Percentiles rank a stretch among this genome's conserved stretches.
phyloP scores from a whole-genome alignment of 495 filamentous ascomycete genomes.

The Viridothelium virens region DNA sequence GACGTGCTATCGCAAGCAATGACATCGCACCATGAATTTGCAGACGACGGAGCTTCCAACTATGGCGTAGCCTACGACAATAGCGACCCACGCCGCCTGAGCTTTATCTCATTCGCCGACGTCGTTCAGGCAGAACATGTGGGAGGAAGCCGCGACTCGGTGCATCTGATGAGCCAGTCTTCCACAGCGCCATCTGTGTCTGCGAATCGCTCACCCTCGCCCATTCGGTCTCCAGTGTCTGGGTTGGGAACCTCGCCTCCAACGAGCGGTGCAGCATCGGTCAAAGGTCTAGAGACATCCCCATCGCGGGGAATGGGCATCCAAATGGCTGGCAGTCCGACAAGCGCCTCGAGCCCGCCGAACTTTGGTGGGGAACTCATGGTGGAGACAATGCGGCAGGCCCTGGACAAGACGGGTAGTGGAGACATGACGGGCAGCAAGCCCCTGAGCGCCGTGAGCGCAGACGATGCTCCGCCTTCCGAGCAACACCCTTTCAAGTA shows the following conservation, averaged over 20 bases:
- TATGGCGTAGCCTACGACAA: slow-evolving; percentile 61
- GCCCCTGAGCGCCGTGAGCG: slow-evolving; percentile 50
- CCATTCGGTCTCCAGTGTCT: slow-evolving; percentile 54
- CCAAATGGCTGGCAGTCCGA: slow-evolving; percentile 40
- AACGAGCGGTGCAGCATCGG: slow-evolving; percentile 56
- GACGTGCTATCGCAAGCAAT: not conserved
- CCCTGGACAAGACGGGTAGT: slow-evolving; percentile 70
- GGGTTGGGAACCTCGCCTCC: slow-evolving; percentile 51
- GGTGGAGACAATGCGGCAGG: slow-evolving; percentile 87
- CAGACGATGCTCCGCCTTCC: slow-evolving; percentile 32
- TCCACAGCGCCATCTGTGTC: slow-evolving; percentile 32
- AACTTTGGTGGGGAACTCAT: slow-evolving; percentile 57
- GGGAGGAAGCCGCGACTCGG: slow-evolving; percentile 51
- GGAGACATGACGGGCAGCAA: slow-evolving; percentile 61
- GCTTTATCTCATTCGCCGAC: slow-evolving; percentile 91
- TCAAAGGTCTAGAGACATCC: slow-evolving; percentile 58
- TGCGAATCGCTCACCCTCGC: slow-evolving; percentile 63
- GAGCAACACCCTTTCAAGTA: slow-evolving; percentile 6
- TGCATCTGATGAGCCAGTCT: slow-evolving; percentile 50
- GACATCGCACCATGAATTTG: slow-evolving; percentile 36
- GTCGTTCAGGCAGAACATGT: slow-evolving; percentile 86
- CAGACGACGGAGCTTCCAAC: slow-evolving; percentile 53
- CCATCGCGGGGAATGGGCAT: slow-evolving; percentile 29
- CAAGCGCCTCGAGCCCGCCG: slow-evolving; percentile 34
- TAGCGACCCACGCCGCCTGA: slow-evolving; percentile 70